Conservation (phyloP, 1,284 basidiomycete species). For the Ceratobasidium theobromae region DNA sequence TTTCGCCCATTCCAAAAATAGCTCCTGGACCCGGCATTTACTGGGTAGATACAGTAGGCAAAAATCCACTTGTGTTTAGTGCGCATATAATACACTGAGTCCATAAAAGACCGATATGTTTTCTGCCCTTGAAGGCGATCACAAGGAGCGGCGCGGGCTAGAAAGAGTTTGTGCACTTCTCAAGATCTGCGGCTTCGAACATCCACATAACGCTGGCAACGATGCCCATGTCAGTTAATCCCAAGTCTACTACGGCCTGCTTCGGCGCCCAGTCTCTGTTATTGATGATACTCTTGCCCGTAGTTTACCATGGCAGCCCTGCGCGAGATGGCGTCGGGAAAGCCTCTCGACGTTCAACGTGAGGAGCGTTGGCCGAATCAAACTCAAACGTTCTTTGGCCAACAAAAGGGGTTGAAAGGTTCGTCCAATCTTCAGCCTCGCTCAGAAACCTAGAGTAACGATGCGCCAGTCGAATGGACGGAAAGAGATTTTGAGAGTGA, state of each 20-base stretch:
- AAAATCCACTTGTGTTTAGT: neutral
- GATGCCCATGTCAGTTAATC: conserved; percentile 65
- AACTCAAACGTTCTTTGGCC: conserved; percentile 29
- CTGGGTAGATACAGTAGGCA: conserved; percentile 66
- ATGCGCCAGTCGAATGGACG: conserved; percentile 13
- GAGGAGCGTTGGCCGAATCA: conserved; percentile 73
- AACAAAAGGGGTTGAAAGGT: conserved; percentile 21
- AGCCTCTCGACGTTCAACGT: conserved; percentile 67
- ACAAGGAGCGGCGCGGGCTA: conserved; percentile 52
- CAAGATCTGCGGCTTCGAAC: conserved; percentile 52
- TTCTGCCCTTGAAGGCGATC: conserved; percentile 64
- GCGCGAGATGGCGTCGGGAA: conserved; percentile 66
- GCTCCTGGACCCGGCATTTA: conserved; percentile 57
- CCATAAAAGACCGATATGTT: conserved; percentile 59
- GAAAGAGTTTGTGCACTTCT: conserved; percentile 62
- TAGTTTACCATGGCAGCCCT: conserved; percentile 68
- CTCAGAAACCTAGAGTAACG: neutral
- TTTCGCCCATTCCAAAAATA: conserved; percentile 57
- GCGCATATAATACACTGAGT: neutral
- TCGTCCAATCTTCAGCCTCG: neutral
- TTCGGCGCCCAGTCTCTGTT: no score
- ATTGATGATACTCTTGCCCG: neutral
- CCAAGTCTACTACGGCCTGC: neutral
- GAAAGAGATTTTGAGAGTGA: conserved; percentile 17
- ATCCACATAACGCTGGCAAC: conserved; percentile 82